Percentiles rank a stretch among this genome's conserved stretches.
Conservation (phyloP, 2,329 filamentous ascomycete species). For the Alternaria viburni region DNA sequence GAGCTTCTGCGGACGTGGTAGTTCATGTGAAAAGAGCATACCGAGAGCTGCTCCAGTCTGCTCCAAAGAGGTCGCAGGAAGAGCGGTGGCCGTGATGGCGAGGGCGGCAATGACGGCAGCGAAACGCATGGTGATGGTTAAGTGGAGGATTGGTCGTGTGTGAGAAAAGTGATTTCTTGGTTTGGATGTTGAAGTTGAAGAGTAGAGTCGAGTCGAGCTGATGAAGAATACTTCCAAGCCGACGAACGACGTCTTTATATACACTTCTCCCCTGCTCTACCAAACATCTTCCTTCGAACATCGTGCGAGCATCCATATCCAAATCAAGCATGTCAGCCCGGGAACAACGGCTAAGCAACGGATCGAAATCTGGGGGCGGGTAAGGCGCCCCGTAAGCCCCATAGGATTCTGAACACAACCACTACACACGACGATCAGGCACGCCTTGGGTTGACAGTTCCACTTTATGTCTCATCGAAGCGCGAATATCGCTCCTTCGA, state of each 20-base stretch:
- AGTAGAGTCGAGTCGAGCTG: neutral
- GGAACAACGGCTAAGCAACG: neutral
- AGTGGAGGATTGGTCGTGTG: neutral
- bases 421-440: neutral
- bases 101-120: neutral
- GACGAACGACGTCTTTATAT: neutral
- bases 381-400: neutral
- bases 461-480: neutral
- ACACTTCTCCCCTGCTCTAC: neutral
- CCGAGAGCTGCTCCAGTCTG: neutral
- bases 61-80: neutral
- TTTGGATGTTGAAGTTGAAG: neutral
- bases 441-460: neutral
- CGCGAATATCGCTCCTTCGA: too few relatives aligned
- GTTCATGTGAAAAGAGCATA: neutral
- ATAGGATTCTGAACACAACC: neutral
- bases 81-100: neutral
- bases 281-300: neutral
- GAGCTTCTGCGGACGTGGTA: too few relatives aligned
- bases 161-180: neutral
- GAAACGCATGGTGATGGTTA: neutral
- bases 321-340: neutral
- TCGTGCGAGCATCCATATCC: neutral
- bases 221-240: neutral
- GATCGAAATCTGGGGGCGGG: neutral